These are phyloP conservation scores for Lachancea nothofagi DNA, from an alignment of 805 yeast species.

Conservation along the genomic window DNA sequence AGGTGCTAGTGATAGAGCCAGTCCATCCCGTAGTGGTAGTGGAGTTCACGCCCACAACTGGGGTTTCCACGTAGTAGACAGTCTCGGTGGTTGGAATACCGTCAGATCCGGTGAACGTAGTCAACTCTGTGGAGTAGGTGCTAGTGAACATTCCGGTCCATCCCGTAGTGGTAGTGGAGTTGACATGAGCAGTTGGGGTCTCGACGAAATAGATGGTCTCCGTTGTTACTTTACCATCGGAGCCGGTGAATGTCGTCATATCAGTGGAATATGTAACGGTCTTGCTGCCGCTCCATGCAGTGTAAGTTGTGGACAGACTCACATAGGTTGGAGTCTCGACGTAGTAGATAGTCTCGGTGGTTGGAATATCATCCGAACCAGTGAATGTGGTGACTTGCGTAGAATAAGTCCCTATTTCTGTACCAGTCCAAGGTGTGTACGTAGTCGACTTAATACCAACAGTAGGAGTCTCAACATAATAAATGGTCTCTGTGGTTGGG, in stretches of 20 bases:
- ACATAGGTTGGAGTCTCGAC: constrained; percentile 19
- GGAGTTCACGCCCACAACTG: neutral
- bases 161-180: constrained; percentile 1
- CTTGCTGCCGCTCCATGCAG: constrained; percentile 1
- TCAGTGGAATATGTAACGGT: constrained; percentile 6
- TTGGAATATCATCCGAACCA: constrained; percentile 11
- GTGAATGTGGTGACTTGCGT: constrained; percentile 10
- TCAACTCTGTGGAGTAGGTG: constrained; percentile 9
- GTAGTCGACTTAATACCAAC: constrained; percentile 11
- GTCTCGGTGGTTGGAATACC: constrained; percentile 8
- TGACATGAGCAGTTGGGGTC: constrained; percentile 10
- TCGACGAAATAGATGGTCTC: constrained; percentile 13
- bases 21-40: constrained; percentile 10
- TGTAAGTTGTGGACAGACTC: constrained; percentile 8
- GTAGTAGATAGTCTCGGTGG: constrained; percentile 12
- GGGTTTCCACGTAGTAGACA: constrained; percentile 8
- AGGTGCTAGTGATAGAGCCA: constrained; percentile 9
- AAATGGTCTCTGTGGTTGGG: constrained; percentile 12
- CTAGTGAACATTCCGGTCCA: constrained; percentile 9
- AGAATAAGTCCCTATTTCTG: constrained; percentile 11
- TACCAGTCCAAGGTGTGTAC: constrained; percentile 14
- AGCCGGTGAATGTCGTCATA: constrained; percentile 9
- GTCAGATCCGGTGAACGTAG: constrained; percentile 4
- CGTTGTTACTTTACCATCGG: constrained; percentile 12
- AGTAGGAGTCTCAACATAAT: constrained; percentile 17